These are phyloP conservation scores for Linum tenue DNA, from an alignment of 345 rosid genomes.

Conservation along the genomic window DNA sequence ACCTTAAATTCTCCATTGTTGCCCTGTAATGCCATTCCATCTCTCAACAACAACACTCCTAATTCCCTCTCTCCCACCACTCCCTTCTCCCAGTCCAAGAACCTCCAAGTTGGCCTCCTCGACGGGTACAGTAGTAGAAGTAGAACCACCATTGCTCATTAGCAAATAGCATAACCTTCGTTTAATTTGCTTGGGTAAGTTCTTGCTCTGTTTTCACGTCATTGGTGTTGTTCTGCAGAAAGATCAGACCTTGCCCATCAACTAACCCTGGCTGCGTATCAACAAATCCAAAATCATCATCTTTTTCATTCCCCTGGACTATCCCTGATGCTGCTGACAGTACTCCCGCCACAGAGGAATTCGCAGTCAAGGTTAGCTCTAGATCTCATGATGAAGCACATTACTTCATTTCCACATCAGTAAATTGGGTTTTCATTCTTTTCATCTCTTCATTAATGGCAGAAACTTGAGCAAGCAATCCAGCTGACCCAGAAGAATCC, in stretches of 20 bases:
- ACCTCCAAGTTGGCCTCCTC: conserved; percentile 54
- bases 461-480: conserved; percentile 69
- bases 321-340: conserved; percentile 45
- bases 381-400: neutral
- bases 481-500: conserved; percentile 62
- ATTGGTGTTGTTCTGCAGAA: conserved; percentile 32
- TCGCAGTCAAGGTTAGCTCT: conserved; percentile 42
- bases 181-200: neutral
- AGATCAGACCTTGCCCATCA: conserved; percentile 86
- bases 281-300: conserved; percentile 80
- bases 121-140: conserved; percentile 36
- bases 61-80: conserved; percentile 41
- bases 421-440: neutral
- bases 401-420: neutral
- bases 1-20: conserved; percentile 43
- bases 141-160: neutral
- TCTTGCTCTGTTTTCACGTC: neutral
- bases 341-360: neutral
- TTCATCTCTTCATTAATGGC: conserved; percentile 7
- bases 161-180: neutral
- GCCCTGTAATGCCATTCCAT: conserved; percentile 63
- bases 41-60: conserved; percentile 42
- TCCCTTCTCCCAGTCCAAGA: conserved; percentile 86
- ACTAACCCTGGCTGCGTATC: conserved; percentile 80
- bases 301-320: conserved; percentile 60